These are phyloP conservation scores for Venturia oleaginea DNA, from an alignment of 2,329 filamentous ascomycete genomes.

Conservation along the genomic window DNA sequence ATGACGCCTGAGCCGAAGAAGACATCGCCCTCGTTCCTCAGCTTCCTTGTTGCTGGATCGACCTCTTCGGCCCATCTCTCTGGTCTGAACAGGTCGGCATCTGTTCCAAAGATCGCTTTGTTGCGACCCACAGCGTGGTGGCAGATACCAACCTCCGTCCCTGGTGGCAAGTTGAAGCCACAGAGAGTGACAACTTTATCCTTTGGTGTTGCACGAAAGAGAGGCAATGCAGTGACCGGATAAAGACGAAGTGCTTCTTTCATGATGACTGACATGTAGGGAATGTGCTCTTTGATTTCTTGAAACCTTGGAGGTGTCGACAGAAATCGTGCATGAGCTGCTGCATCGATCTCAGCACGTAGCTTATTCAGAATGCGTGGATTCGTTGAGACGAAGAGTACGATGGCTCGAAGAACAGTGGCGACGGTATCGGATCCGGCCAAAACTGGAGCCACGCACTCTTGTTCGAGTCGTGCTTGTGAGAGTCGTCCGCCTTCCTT, in stretches of 20 bases:
- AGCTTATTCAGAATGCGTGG: conserved; percentile 38
- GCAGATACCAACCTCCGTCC: not conserved
- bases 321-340: conserved; percentile 21
- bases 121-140: not conserved
- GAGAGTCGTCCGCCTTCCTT: conserved; percentile 25
- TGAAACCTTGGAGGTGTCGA: conserved; percentile 32
- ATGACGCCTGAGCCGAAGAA: conserved; percentile 28
- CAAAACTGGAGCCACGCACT: conserved; percentile 24
- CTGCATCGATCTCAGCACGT: conserved; percentile 36
- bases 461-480: not conserved
- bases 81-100: not conserved
- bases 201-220: not conserved
- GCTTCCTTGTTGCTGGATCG: not conserved
- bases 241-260: conserved; percentile 39
- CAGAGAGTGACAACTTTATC: not conserved
- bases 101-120: not conserved
- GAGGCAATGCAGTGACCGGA: conserved; percentile 25
- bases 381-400: conserved; percentile 45
- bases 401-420: conserved; percentile 42
- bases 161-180: not conserved
- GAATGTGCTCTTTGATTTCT: conserved; percentile 36
- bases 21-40: not conserved
- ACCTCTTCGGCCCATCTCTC: not conserved
- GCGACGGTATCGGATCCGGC: conserved; percentile 52
- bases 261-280: conserved; percentile 38